These are phyloP conservation scores for Termitomyces sp. DNA, from an alignment of 768 basidiomycete species.

Conservation along the genomic window DNA sequence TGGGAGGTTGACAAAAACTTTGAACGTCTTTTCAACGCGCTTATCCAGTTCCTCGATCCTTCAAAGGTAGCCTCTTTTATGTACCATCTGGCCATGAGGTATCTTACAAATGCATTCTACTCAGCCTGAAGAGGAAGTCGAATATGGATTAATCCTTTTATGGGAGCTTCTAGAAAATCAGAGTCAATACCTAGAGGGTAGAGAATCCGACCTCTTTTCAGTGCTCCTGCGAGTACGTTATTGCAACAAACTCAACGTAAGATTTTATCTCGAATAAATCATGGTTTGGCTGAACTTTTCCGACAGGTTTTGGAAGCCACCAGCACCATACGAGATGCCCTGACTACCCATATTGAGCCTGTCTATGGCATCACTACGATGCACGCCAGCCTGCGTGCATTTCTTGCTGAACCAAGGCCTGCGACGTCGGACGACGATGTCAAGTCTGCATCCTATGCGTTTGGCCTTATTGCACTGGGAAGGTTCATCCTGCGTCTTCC, in stretches of 20 bases:
- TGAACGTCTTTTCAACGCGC: conserved; percentile 61
- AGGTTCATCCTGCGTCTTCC: conserved; percentile 82
- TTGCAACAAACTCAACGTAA: conserved; percentile 65
- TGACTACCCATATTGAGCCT: conserved; percentile 71
- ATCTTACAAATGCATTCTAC: background rate
- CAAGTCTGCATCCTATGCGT: conserved; percentile 70
- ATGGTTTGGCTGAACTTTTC: background rate
- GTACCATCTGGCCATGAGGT: background rate
- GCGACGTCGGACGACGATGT: conserved; percentile 40
- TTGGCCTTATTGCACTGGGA: conserved; percentile 79
- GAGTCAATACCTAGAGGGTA: conserved; percentile 67
- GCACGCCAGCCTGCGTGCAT: conserved; percentile 67
- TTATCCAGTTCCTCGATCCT: conserved; percentile 62
- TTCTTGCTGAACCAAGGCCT: conserved; percentile 50
- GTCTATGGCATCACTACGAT: conserved; percentile 84
- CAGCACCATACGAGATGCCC: conserved; percentile 72
- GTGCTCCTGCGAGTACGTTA: conserved; percentile 70
- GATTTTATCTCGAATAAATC: conserved; percentile 19
- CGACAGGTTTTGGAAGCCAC: conserved; percentile 78
- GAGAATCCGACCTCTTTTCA: conserved; percentile 73
- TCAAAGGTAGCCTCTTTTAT: conserved; percentile 44
- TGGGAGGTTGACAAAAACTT: conserved; percentile 76
- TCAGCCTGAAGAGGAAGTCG: conserved; percentile 62
- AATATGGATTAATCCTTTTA: conserved; percentile 75
- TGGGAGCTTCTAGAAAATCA: conserved; percentile 86